These are phyloP conservation scores for Barbatosphaeria neglecta DNA, from an alignment of 495 filamentous ascomycete genomes.

Conservation along the genomic window DNA sequence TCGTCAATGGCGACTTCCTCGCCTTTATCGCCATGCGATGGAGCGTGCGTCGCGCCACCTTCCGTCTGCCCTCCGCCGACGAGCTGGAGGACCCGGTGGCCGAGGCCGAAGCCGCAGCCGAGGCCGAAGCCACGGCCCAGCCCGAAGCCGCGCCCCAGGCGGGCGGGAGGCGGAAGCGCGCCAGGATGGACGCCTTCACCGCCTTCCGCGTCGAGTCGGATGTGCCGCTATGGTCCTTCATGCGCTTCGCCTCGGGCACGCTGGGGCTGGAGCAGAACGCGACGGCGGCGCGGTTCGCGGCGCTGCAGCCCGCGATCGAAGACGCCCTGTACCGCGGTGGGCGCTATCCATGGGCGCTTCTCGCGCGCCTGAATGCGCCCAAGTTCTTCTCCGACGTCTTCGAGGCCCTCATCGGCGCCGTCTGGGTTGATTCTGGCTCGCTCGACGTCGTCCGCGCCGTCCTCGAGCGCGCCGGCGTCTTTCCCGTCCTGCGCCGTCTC, in stretches of 20 bases:
- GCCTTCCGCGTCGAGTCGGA: constrained; percentile 9
- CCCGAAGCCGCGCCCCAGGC: too few relatives aligned
- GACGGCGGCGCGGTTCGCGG: constrained; percentile 35
- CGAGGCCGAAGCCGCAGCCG: too few relatives aligned
- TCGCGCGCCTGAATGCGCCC: constrained; percentile 51
- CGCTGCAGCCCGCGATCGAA: too few relatives aligned
- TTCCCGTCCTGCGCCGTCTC: constrained; percentile 50
- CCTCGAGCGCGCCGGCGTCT: constrained; percentile 50
- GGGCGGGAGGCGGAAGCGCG: constrained; percentile 7
- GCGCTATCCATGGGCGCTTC: constrained; percentile 63
- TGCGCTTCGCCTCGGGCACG: constrained; percentile 43
- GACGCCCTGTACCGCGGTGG: too few relatives aligned
- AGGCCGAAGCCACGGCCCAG: too few relatives aligned
- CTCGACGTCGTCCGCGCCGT: constrained; percentile 45
- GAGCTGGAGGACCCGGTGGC: constrained; percentile 6
- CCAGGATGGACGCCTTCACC: neutral
- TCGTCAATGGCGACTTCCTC: constrained; percentile 80
- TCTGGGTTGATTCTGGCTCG: constrained; percentile 72
- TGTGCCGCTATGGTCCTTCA: constrained; percentile 53
- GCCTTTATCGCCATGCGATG: constrained; percentile 66
- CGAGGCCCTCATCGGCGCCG: constrained; percentile 70
- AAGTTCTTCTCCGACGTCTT: constrained; percentile 85
- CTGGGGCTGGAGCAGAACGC: constrained; percentile 29
- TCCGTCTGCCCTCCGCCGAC: neutral
- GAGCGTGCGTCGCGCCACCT: constrained; percentile 21